Conservation (phyloP, 1,284 basidiomycete species). For the Athelia psychrophila region DNA sequence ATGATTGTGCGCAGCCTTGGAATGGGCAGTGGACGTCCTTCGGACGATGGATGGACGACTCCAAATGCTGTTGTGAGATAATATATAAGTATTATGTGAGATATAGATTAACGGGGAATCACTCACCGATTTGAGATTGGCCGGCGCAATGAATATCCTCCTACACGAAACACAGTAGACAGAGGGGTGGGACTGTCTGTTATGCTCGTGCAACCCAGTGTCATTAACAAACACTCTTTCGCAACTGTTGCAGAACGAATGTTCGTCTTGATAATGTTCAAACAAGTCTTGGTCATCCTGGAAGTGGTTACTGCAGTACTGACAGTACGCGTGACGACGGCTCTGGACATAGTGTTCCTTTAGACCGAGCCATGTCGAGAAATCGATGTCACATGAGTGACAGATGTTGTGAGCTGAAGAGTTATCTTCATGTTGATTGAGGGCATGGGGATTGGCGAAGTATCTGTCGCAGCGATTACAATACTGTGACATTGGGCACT, state of each 20-base stretch:
- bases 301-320: slow-evolving; percentile 38
- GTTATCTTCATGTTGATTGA: slow-evolving; percentile 23
- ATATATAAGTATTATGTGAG: slow-evolving; percentile 12
- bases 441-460: slow-evolving; percentile 21
- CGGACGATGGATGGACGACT: slow-evolving; percentile 35
- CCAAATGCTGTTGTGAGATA: slow-evolving; percentile 29
- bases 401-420: slow-evolving; percentile 31
- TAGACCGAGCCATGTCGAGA: slow-evolving; percentile 22
- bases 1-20: slow-evolving; percentile 32
- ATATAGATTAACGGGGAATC: background rate
- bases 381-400: slow-evolving; percentile 32
- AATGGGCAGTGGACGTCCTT: slow-evolving; percentile 38
- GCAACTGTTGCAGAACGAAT: slow-evolving; percentile 41
- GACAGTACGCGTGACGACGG: slow-evolving; percentile 38
- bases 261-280: slow-evolving; percentile 30
- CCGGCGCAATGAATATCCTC: slow-evolving; percentile 36
- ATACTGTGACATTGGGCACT: slow-evolving; percentile 24
- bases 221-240: slow-evolving; percentile 34
- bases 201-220: slow-evolving; percentile 42
- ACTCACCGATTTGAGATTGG: slow-evolving; percentile 30
- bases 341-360: slow-evolving; percentile 40
- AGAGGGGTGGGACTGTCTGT: slow-evolving; percentile 38
- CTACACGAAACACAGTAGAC: slow-evolving; percentile 44
- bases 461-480: slow-evolving; percentile 30
- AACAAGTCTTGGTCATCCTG: slow-evolving; percentile 18